Evolutionary conservation across 768 basidiomycete species (phyloP), one percentile per base, ranked within the genome.

Genomic region (Mycena kentingensis): DNA sequence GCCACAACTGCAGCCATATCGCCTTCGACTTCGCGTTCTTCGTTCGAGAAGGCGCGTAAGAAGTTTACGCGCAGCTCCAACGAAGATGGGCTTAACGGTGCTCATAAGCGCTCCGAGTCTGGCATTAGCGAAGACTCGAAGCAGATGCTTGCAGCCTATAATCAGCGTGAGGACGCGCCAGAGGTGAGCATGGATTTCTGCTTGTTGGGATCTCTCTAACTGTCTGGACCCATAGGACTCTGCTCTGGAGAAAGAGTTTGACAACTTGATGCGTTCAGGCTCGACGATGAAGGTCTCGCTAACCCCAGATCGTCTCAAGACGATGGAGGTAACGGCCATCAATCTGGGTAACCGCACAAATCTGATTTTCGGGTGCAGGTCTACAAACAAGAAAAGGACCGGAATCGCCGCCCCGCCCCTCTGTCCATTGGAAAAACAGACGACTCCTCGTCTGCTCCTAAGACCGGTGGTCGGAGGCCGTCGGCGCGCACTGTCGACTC

Each of bases 271-370:
- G 84, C 84, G 83, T 46, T 93, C 90, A 52, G 83, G 87, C 54
- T 79, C 88, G 52, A 98, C 95, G 18, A 90, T 97, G 88, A 97
- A 93, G 67, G 86, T 98, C 62, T 96, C 93, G 35, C 79, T 97
- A 57, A 98, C 95, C 28, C 95, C 95, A 51, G 93, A 97, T 74
- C 81, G 95, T 48, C 76, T 98, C 51, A 89, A 85, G 66, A 91
- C 85, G 44, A 95, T 96, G 83, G 93, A 97, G 80, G 94, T 95
- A 72, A 24, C 22, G 65, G 82, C 76, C 32, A 44, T 55, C 60
- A 60, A 64, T 57, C 49, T 27, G 43, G 37, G 56, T 39, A n/a
- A n/a, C n/a, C n/a, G n/a, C n/a, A n/a, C 52, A 46, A 25, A 54
- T 51, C 18, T 19, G 26, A 46, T 48, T 54, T 38, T 46, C n/a